Base-by-base conservation (phyloP, 441 rosid genomes). In the Populus hybrid region DNA sequence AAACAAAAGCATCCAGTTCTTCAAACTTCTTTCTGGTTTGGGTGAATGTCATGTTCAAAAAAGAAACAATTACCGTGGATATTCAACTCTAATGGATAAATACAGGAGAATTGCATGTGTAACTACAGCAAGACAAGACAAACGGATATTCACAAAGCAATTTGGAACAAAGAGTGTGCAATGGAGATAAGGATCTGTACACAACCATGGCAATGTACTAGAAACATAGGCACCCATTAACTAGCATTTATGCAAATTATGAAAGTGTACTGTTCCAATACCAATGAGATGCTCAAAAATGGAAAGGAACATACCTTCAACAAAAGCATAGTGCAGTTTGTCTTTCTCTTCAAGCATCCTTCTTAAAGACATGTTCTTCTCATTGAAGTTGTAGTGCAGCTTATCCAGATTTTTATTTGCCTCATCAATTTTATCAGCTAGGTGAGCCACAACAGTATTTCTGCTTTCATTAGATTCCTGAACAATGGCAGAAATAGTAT, bases 261-360 rank as follows among this genome's bases (percentile, higher is more conserved):
- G 50, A 16, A 42, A 42, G 50, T 34, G 32, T 28, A 46, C 2
- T 35, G 8, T 26, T 21, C 57, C 53, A 16, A 75, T 20, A 57
- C 46, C 69, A 18, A 38, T 11, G 66, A 5, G 8, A n/a, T 36
- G 30, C n/a, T 35, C 35, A 71, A 10, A 71, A 34, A 80, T 38
- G 77, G 20, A 67, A 30, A 40, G 81, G 70, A 72, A 72, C 65
- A 84, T 34, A 92, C 99, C 99, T 92, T 90, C 89, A 73, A 86
- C 83, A 79, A 92, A 92, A 75, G 88, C 87, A 80, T 24, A 63
- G 73, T 91, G 92, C 21, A 95, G 86, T 63, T 69, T 82, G 64
- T 95, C 99, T 77, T 88, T 93, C 85, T 93, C 94, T 79, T 82
- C 83, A 72, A 92, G 91, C 90, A 89, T 88, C 86, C 86, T 81